phyloP scores from a whole-genome alignment of 768 basidiomycete genomes.

The Cystobasidium tubakii region DNA sequence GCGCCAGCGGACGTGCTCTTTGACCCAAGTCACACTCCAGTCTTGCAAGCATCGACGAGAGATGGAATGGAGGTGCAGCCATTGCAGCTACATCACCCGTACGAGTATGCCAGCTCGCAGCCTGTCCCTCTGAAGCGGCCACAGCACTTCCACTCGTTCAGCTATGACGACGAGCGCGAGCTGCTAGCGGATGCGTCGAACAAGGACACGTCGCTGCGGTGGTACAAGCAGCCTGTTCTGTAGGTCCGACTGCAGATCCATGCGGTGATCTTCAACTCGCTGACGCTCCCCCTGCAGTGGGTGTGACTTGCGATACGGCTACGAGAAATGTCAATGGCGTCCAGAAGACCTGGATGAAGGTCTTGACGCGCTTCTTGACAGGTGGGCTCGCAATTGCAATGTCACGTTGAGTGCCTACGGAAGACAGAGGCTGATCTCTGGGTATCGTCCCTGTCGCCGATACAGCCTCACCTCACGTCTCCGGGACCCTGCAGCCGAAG shows the following conservation, averaged over 20 bases:
- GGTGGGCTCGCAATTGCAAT: constrained; percentile 32
- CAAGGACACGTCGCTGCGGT: constrained; percentile 37
- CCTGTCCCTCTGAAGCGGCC: not conserved
- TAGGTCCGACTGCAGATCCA: not conserved
- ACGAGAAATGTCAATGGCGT: constrained; percentile 67
- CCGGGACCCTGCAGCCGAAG: not conserved
- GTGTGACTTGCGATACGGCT: constrained; percentile 61
- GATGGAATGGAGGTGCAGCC: not conserved
- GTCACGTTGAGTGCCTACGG: too few species aligned
- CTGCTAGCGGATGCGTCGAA: constrained; percentile 36
- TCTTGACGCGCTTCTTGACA: constrained; percentile 51
- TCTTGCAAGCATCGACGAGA: not conserved
- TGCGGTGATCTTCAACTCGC: too few species aligned
- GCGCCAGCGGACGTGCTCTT: constrained; percentile 10
- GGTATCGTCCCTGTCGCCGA: not conserved
- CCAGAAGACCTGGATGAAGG: constrained; percentile 63
- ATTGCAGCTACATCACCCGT: constrained; percentile 18
- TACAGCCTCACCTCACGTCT: constrained; percentile 12
- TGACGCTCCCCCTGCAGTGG: constrained; percentile 26
- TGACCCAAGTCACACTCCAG: not conserved
- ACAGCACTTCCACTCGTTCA: constrained; percentile 44
- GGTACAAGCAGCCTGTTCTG: constrained; percentile 38
- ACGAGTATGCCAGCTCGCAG: constrained; percentile 5
- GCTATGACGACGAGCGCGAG: constrained; percentile 43
- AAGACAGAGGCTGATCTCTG: not conserved